phyloP scores from a whole-genome alignment of 768 basidiomycete species.

The Cubamyces lactineus region DNA sequence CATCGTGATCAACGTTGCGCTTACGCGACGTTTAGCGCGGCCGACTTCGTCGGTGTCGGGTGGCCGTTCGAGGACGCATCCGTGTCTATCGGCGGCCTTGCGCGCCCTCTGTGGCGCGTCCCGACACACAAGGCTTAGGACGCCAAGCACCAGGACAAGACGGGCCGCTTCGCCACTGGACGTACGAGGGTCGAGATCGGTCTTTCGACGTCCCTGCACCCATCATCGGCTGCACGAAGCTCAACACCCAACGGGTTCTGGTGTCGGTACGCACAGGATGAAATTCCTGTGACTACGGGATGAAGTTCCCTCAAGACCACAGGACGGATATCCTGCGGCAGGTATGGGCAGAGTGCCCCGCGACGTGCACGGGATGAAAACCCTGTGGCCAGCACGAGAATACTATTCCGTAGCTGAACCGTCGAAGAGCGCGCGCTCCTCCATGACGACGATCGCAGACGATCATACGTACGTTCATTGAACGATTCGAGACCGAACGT shows the following conservation, averaged over 20 bases:
- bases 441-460: too few species aligned
- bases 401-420: too few species aligned
- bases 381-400: background rate
- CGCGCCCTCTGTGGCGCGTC: slow-evolving; percentile 12
- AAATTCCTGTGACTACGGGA: too few species aligned
- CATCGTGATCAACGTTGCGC: background rate
- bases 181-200: slow-evolving; percentile 16
- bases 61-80: slow-evolving; percentile 21
- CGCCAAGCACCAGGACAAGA: slow-evolving; percentile 8
- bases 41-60: slow-evolving; percentile 14
- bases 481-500: too few species aligned
- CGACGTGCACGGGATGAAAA: background rate
- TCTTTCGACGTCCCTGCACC: slow-evolving; percentile 19
- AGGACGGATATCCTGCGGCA: too few species aligned
- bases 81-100: slow-evolving; percentile 21
- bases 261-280: background rate
- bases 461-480: too few species aligned
- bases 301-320: too few species aligned
- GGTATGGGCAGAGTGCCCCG: too few species aligned
- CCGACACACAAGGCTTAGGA: slow-evolving; percentile 15
- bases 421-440: too few species aligned
- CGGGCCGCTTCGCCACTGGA: slow-evolving; percentile 21
- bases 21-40: background rate
- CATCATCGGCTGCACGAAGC: slow-evolving; percentile 21
- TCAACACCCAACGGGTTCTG: slow-evolving; percentile 4